Base-by-base conservation (phyloP, 306 rosid species). In the Cicer cuneatum region DNA sequence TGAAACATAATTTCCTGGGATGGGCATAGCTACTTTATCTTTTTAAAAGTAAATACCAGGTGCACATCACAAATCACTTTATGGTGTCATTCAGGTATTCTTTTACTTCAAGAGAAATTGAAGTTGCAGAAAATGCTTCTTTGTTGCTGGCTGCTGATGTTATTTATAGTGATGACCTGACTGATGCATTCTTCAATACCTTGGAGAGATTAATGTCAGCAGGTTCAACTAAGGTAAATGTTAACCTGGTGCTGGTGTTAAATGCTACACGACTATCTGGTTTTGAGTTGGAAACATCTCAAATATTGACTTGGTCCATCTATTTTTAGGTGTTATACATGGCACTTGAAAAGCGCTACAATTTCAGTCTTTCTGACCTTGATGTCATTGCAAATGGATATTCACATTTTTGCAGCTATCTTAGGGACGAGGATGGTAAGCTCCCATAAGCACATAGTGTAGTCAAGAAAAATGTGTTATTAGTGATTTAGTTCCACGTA, bases 141-240 rank as follows among this genome's bases (percentile, higher is more conserved):
- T 56, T 91, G 80, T 87, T 93, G 77, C 63, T 91, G 78, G 97
- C 97, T 80, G 98, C 96, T 51, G 98, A 93, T 75, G 93, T 93
- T 72, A 91, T 93, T 71, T 93, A 93, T 71, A 86, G 91, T 15
- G 91, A 93, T 75, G 91, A 89, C 71, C 85, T 93, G 74, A 93
- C 96, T 21, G 87, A 91, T 79, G 90, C 96, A 29, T 87, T 93
- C 80, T 93, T 93, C 84, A 79, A 83, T 69, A 83, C 79, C 46
- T 58, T 93, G 69, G 81, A 87, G 80, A 76, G 80, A 72, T 61
- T 93, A 63, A 93, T 93, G 97, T 85, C 92, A 47, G 76, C 53
- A 18, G 97, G 91, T 60, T 85, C 94, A 24, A 76, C 81, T 58
- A 89, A 90, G 98, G 98, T 90, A 77, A 35, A 9, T 14, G 42